Percentiles rank a stretch among this genome's conserved stretches.
These are phyloP conservation scores for Scalesia atractyloides DNA, from an alignment of 129 eudicot species.

Conservation along the genomic window DNA sequence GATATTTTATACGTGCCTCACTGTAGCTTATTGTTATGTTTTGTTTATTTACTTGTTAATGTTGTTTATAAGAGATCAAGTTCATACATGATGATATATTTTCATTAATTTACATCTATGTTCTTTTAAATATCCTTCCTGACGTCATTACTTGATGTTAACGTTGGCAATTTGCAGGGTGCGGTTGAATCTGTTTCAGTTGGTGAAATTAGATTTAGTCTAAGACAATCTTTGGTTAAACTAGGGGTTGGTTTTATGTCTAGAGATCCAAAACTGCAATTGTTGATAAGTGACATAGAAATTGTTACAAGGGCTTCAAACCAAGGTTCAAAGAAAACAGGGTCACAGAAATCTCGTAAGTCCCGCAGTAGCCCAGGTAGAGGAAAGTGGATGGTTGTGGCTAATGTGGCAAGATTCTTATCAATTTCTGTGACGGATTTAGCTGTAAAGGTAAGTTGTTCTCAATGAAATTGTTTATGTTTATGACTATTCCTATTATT, in stretches of 20 bases:
- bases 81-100: neutral
- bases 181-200: constrained; percentile 80
- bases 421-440: constrained; percentile 80
- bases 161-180: constrained; percentile 64
- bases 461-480: neutral
- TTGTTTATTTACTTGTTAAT: neutral
- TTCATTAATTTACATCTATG: constrained; percentile 2
- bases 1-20: constrained; percentile 6
- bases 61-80: neutral
- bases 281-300: constrained; percentile 82
- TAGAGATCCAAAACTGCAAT: constrained; percentile 86
- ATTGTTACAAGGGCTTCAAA: constrained; percentile 72
- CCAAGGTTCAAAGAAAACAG: constrained; percentile 47
- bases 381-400: constrained; percentile 96
- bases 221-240: constrained; percentile 89
- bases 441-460: constrained; percentile 61
- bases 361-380: constrained; percentile 65
- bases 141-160: constrained; percentile 19
- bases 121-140: constrained; percentile 12
- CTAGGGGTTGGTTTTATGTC: constrained; percentile 89
- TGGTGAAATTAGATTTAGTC: constrained; percentile 92
- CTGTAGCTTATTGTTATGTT: constrained; percentile 13
- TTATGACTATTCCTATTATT: constrained; percentile 8
- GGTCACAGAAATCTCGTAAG: constrained; percentile 53
- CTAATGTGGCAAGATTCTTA: constrained; percentile 84